These are phyloP conservation scores for Globisporangium radiosum DNA, from an alignment of 352 stramenopile genomes.

Conservation along the genomic window DNA sequence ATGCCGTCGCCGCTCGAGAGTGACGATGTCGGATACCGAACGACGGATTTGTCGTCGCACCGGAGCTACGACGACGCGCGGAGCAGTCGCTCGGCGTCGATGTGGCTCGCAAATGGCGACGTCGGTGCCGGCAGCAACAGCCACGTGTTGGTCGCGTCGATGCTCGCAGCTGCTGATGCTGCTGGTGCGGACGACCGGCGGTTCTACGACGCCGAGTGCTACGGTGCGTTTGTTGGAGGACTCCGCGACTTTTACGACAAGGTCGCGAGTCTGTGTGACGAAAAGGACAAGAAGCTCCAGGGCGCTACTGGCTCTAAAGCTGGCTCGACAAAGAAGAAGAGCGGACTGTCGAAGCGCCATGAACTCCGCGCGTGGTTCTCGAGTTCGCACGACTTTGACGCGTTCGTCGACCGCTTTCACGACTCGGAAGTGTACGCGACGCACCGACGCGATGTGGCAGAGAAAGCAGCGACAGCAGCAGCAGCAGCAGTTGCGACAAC, in stretches of 20 bases:
- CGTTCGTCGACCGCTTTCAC: constrained; percentile 72
- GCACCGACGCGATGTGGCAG: constrained; percentile 30
- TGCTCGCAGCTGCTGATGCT: constrained; percentile 2
- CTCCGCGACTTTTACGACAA: constrained; percentile 70
- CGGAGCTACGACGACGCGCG: constrained; percentile 35
- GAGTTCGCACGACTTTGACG: constrained; percentile 75
- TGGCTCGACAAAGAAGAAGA: constrained; percentile 26
- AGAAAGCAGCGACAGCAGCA: background rate
- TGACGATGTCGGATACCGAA: constrained; percentile 1
- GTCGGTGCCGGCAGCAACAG: constrained; percentile 15
- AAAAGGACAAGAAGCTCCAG: constrained; percentile 53
- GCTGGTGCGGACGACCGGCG: constrained; percentile 31
- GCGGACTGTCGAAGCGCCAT: constrained; percentile 62
- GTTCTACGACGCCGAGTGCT: constrained; percentile 58
- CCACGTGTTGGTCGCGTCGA: constrained; percentile 22
- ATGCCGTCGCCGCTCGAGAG: constrained; percentile 23
- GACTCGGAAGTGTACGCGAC: constrained; percentile 37
- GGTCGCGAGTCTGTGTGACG: constrained; percentile 37
- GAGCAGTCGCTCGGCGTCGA: constrained; percentile 27
- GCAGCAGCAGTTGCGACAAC: constrained; percentile 1
- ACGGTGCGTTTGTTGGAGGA: constrained; percentile 38
- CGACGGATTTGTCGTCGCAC: constrained; percentile 13
- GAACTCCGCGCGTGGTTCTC: constrained; percentile 85
- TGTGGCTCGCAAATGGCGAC: constrained; percentile 11
- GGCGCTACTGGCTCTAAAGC: constrained; percentile 24